These are phyloP conservation scores for Chytriomyces sp. DNA, from an alignment of 192 early-diverging fungal genomes.

Conservation along the genomic window DNA sequence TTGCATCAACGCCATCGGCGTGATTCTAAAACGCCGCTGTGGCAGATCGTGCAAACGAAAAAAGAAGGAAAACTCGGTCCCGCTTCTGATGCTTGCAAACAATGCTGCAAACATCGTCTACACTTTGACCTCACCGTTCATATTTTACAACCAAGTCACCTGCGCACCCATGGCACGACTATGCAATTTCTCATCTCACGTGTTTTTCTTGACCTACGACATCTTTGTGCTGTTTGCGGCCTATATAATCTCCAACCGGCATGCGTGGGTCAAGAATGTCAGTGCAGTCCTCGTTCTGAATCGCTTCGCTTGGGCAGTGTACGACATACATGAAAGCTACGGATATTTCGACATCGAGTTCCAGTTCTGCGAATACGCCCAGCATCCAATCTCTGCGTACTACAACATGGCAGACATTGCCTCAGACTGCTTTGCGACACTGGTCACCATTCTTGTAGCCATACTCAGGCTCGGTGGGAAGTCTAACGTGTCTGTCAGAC, in stretches of 20 bases:
- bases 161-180: neutral
- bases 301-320: neutral
- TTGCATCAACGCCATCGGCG: neutral
- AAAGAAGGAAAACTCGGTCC: neutral
- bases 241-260: neutral
- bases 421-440: neutral
- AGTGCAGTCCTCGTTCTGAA: neutral
- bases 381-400: neutral
- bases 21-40: neutral
- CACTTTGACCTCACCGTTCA: neutral
- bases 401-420: neutral
- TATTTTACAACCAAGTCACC: neutral
- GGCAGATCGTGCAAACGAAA: neutral
- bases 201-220: neutral
- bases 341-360: neutral
- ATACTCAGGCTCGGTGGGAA: neutral
- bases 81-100: neutral
- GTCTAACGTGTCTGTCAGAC: neutral
- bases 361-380: neutral
- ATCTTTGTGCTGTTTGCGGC: neutral
- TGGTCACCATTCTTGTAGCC: neutral
- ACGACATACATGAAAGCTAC: neutral
- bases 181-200: neutral
- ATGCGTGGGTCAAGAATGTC: neutral
- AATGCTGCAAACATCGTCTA: neutral